Conservation (phyloP, 2,329 filamentous ascomycete genomes). For the Colletotrichum eremochloae region DNA sequence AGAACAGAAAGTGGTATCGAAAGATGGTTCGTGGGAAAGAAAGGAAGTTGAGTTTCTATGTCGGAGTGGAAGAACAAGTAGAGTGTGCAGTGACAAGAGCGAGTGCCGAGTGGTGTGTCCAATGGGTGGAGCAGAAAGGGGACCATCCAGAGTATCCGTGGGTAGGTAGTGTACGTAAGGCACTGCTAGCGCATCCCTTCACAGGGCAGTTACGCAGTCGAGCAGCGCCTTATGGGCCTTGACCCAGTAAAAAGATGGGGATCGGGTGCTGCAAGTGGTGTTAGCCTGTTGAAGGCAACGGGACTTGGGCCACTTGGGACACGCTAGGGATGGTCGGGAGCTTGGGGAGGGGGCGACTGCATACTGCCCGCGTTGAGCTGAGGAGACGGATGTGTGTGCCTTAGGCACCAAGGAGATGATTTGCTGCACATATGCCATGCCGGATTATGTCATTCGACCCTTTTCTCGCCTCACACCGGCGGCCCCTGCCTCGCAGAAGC, state of each 20-base stretch:
- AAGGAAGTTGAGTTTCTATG: conserved; percentile 2
- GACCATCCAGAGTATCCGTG: conserved; percentile 9
- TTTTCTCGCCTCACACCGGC: background rate
- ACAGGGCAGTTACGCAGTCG: conserved; percentile 25
- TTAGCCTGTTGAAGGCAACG: conserved; percentile 17
- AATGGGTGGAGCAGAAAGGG: conserved; percentile 35
- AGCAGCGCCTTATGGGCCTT: conserved; percentile 9
- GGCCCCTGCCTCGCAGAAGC: too few relatives aligned
- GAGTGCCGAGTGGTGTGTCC: conserved; percentile 10
- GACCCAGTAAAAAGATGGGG: conserved; percentile 26
- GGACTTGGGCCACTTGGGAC: conserved; percentile 11
- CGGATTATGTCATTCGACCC: conserved; percentile 36
- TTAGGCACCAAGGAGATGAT: background rate
- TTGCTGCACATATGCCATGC: conserved; percentile 1
- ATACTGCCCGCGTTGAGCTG: background rate
- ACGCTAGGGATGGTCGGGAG: conserved; percentile 5
- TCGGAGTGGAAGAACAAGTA: conserved; percentile 20
- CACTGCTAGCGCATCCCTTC: conserved; percentile 14
- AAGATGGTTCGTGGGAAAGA: conserved; percentile 2
- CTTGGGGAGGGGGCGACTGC: background rate
- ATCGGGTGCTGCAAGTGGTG: conserved; percentile 33
- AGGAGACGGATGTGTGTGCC: background rate
- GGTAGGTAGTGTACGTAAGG: background rate
- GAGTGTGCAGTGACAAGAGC: conserved; percentile 34
- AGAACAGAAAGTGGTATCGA: background rate